phyloP scores from a whole-genome alignment of 352 stramenopile genomes.

The Globisporangium echinulatum region DNA sequence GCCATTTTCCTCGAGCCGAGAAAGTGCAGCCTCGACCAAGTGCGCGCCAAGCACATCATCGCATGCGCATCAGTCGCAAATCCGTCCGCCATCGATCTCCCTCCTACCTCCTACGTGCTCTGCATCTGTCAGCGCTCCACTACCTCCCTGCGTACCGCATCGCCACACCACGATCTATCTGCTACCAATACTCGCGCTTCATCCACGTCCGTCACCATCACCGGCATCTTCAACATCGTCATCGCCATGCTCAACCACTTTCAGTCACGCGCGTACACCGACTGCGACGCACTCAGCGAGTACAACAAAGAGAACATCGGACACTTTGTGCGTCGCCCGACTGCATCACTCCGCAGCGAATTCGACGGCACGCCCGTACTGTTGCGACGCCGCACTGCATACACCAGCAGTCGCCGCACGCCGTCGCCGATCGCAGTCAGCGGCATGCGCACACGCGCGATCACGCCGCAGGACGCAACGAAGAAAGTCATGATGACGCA shows the following conservation, averaged over 20 bases:
- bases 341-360: slow-evolving; percentile 8
- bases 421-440: slow-evolving; percentile 3
- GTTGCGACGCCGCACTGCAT: slow-evolving; percentile 4
- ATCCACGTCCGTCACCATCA: too few relatives aligned
- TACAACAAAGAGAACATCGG: slow-evolving; percentile 70
- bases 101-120: neutral
- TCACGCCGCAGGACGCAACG: slow-evolving; percentile 22
- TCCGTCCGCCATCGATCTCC: neutral
- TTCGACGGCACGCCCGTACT: slow-evolving; percentile 8
- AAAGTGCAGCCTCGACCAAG: neutral
- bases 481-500: slow-evolving; percentile 19
- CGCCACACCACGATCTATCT: neutral
- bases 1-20: neutral
- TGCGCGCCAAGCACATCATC: too few relatives aligned
- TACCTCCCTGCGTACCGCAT: too few relatives aligned
- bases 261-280: slow-evolving; percentile 32
- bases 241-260: slow-evolving; percentile 32
- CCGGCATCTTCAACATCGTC: too few relatives aligned
- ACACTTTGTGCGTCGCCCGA: slow-evolving; percentile 36
- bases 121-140: neutral
- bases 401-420: neutral
- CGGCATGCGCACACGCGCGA: slow-evolving; percentile 3
- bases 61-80: slow-evolving; percentile 1
- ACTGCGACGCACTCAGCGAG: slow-evolving; percentile 27
- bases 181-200: neutral